Conservation (phyloP, 202 grass and related monocot genomes). For the Bolboschoenoplectus hybrid region DNA sequence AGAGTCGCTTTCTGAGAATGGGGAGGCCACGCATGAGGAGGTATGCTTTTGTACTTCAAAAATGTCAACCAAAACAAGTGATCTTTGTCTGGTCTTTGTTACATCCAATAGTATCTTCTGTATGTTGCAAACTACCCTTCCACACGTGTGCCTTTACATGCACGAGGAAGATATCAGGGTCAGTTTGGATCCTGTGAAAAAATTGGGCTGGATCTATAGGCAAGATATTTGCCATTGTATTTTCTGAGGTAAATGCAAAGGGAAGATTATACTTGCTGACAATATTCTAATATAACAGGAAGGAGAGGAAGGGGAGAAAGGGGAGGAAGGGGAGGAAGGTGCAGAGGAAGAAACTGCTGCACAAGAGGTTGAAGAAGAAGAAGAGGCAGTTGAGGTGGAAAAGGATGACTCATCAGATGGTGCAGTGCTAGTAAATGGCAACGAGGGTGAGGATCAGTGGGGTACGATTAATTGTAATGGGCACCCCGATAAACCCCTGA, state of each 20-base stretch:
- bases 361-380: slow-evolving; percentile 50
- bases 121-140: slow-evolving; percentile 3
- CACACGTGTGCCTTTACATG: neutral
- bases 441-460: slow-evolving; percentile 86
- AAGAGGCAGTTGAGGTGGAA: slow-evolving; percentile 73
- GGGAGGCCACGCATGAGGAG: slow-evolving; percentile 67
- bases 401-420: slow-evolving; percentile 65
- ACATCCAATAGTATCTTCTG: neutral
- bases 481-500: slow-evolving; percentile 34
- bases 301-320: slow-evolving; percentile 4
- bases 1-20: slow-evolving; percentile 63
- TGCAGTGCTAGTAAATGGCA: slow-evolving; percentile 78
- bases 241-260: neutral
- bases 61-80: neutral
- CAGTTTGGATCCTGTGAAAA: neutral
- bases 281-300: slow-evolving; percentile 33
- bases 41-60: slow-evolving; percentile 39
- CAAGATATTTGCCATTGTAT: neutral
- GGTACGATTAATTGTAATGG: slow-evolving; percentile 65
- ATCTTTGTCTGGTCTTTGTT: neutral
- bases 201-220: neutral
- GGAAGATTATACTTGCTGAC: neutral
- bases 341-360: slow-evolving; percentile 42
- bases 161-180: neutral
- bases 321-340: slow-evolving; percentile 32